Base-by-base conservation (phyloP, 345 rosid species). In the Aethionema arabicum region DNA sequence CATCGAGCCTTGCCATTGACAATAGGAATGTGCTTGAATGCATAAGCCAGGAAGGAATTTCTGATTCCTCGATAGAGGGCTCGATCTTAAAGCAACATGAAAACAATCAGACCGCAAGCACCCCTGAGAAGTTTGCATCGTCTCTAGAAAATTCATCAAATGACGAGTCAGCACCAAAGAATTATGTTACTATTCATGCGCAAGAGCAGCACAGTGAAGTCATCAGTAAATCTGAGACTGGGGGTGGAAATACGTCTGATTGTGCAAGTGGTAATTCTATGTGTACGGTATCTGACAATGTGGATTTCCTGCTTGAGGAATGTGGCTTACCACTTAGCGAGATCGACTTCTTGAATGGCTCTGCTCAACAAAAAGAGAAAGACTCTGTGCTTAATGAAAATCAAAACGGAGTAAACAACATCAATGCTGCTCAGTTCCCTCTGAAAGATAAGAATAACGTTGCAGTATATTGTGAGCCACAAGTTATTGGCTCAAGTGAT, bases 111-210 rank as follows among this genome's bases (percentile, higher is more conserved):
- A 67, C 65, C 51, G 57, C 62, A 14, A 47, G 32, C 66, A 58
- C 21, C 33, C 51, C 72, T 62, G 59, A 69, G 47, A 68, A 43
- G 62, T 52, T 73, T 63, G 60, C 52, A 67, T 72, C 76, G 66
- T 62, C 78, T 65, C 69, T 68, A 41, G 55, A 56, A 57, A 77
- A 78, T 52, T 73, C 55, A 39, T 60, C 77, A 60, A 73, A 74
- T 67, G 69, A 72, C 35, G 29, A 44, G 47, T 59, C 75, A 50
- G 72, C 82, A 46, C 46, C 54, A 52, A 39, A 54, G 59, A 51
- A 72, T 68, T 7, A 51, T 54, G 76, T 32, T 32, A 59, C 63
- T 69, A 65, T 72, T 61, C 68, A 73, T 59, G 79, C 61, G 65
- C 63, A 56, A 31, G 75, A 63, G 65, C 76, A 42, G 52, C 37